Conservation (phyloP, 331 rosid genomes). For the Malus hybrid region DNA sequence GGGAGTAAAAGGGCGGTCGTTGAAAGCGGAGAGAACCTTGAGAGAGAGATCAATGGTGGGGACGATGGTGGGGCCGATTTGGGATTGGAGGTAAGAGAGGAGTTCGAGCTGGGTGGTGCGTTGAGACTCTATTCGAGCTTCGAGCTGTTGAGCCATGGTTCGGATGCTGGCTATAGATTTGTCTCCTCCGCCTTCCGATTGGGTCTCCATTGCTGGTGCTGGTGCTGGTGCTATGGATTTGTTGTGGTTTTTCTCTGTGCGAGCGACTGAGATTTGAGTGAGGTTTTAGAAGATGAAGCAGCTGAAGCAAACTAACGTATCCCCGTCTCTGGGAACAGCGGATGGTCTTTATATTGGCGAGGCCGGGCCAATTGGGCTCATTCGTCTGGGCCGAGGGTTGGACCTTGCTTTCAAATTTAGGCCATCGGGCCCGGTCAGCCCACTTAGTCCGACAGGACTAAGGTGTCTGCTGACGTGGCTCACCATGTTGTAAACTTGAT, state of each 20-base stretch:
- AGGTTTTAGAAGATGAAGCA: not conserved
- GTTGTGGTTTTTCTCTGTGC: not conserved
- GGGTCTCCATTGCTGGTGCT: slow-evolving; percentile 45
- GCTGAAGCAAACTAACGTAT: not conserved
- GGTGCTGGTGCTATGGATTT: not conserved
- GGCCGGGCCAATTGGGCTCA: not conserved
- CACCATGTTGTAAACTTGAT: no score
- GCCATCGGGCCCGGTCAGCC: no score
- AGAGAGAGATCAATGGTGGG: slow-evolving; percentile 82
- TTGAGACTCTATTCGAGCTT: slow-evolving; percentile 62
- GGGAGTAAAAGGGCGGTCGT: slow-evolving; percentile 64
- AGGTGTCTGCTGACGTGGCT: no score
- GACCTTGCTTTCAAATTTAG: not conserved
- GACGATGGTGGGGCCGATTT: slow-evolving; percentile 54
- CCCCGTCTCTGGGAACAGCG: not conserved
- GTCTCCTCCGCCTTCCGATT: slow-evolving; percentile 27
- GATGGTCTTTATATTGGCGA: not conserved
- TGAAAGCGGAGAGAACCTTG: slow-evolving; percentile 66
- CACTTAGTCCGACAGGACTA: no score
- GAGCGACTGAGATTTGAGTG: not conserved
- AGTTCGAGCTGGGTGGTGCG: slow-evolving; percentile 69
- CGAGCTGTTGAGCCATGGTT: slow-evolving; percentile 49
- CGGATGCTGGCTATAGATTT: slow-evolving; percentile 30
- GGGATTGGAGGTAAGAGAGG: slow-evolving; percentile 57
- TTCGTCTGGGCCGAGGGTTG: not conserved